These are phyloP conservation scores for Dictyostelium intermedium DNA, from an alignment of 78 protist genomes.

Conservation along the genomic window DNA sequence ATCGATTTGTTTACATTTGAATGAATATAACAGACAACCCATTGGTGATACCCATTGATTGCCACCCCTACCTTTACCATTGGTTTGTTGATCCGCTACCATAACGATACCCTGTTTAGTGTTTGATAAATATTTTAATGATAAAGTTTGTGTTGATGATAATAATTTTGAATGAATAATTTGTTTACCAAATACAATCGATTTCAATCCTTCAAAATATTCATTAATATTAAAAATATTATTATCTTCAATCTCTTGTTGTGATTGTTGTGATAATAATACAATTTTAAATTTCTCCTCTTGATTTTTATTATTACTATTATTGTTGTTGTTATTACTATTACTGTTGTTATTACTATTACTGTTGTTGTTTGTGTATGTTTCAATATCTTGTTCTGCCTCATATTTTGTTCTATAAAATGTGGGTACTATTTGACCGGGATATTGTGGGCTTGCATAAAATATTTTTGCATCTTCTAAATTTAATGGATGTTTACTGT, in stretches of 20 bases:
- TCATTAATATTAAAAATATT: not conserved
- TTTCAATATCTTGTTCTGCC: not conserved
- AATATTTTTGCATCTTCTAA: not conserved
- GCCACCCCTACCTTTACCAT: constrained; percentile 57
- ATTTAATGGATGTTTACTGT: not conserved
- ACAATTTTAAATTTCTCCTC: not conserved
- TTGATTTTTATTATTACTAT: not conserved
- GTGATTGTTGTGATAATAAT: not conserved
- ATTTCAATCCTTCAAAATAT: constrained; percentile 6
- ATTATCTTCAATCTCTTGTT: not conserved
- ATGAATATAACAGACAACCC: constrained; percentile 58
- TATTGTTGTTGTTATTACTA: no score
- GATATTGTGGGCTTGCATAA: not conserved
- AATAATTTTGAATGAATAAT: constrained; percentile 2
- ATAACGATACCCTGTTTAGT: constrained; percentile 44
- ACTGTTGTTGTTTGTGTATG: not conserved
- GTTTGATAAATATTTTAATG: constrained; percentile 14
- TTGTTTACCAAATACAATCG: constrained; percentile 28
- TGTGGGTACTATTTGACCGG: not conserved
- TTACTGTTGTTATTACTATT: no score
- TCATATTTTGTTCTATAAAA: not conserved
- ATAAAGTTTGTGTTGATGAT: constrained; percentile 25
- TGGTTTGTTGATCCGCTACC: constrained; percentile 25
- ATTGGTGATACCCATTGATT: constrained; percentile 61
- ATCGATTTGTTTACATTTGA: constrained; percentile 29